These are phyloP conservation scores for Albophoma yamanashiensis DNA, from an alignment of 2,329 filamentous ascomycete genomes.

Conservation along the genomic window DNA sequence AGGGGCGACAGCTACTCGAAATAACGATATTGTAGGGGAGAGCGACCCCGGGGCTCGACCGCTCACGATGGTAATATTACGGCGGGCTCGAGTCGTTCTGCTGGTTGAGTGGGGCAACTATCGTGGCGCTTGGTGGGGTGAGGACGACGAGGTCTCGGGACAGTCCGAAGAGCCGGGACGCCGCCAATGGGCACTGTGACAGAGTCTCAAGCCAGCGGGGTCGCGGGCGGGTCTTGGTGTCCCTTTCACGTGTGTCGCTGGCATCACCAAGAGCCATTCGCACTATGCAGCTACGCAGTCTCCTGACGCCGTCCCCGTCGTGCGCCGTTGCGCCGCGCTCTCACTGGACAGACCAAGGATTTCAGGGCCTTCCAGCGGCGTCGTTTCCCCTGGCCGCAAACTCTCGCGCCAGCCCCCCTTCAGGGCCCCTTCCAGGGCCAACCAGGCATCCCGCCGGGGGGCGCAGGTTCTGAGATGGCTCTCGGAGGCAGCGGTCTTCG, in stretches of 20 bases:
- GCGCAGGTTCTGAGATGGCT: neutral
- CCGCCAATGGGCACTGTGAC: neutral
- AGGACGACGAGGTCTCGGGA: neutral
- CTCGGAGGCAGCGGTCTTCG: neutral
- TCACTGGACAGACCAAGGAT: neutral
- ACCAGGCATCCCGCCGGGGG: neutral
- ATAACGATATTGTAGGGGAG: neutral
- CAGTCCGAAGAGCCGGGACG: neutral
- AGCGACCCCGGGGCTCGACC: neutral
- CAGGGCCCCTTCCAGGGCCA: neutral
- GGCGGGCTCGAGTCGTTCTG: neutral
- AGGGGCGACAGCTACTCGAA: neutral
- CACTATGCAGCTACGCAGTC: neutral
- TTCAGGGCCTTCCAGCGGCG: neutral
- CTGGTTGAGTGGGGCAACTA: neutral
- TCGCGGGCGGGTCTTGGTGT: neutral
- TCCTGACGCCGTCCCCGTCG: neutral
- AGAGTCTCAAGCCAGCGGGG: too few species aligned
- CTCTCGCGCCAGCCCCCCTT: neutral
- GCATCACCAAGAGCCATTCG: accelerated
- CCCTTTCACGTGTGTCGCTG: neutral
- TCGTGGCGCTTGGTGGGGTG: conserved; percentile 1
- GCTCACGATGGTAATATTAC: conserved; percentile 1
- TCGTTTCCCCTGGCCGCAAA: conserved; percentile 1
- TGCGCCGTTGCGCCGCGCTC: neutral